Percentiles rank a stretch among this genome's conserved stretches.
Evolutionary conservation across 177 flowering plant genomes (phyloP).

Genomic region (Telopea speciosissima): DNA sequence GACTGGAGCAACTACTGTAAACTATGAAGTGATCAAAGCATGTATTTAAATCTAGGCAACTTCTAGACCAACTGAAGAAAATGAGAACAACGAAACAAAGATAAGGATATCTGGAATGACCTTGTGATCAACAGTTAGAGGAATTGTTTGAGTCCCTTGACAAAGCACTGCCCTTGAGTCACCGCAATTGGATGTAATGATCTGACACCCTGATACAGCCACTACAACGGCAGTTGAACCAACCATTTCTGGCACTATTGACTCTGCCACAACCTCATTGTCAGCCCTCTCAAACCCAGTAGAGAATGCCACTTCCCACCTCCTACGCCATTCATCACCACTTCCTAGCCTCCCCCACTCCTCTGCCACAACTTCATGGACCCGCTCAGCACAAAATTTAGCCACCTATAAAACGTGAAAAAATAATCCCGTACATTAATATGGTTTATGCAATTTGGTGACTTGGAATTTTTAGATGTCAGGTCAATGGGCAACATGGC

Average conservation of each 20-base stretch:
- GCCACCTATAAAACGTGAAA: conserved; percentile 42
- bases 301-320: conserved; percentile 49
- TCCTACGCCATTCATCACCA: conserved; percentile 44
- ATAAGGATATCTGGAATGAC: conserved; percentile 18
- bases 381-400: conserved; percentile 45
- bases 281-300: conserved; percentile 51
- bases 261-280: conserved; percentile 30
- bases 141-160: conserved; percentile 46
- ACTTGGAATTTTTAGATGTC: too few species aligned
- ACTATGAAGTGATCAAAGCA: background rate
- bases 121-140: conserved; percentile 65
- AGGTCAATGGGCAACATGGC: too few species aligned
- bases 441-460: background rate
- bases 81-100: background rate
- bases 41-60: background rate
- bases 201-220: conserved; percentile 59
- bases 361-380: conserved; percentile 52
- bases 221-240: conserved; percentile 70
- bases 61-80: background rate
- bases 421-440: background rate
- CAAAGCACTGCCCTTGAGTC: conserved; percentile 76
- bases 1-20: background rate
- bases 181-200: conserved; percentile 68
- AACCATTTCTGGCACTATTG: conserved; percentile 52
- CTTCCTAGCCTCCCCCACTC: conserved; percentile 40